A percentile compares a stretch with the other conserved stretches of the same genome.
Conservation (phyloP, 2,329 filamentous ascomycete genomes). For the Tolypocladium endophyticum region DNA sequence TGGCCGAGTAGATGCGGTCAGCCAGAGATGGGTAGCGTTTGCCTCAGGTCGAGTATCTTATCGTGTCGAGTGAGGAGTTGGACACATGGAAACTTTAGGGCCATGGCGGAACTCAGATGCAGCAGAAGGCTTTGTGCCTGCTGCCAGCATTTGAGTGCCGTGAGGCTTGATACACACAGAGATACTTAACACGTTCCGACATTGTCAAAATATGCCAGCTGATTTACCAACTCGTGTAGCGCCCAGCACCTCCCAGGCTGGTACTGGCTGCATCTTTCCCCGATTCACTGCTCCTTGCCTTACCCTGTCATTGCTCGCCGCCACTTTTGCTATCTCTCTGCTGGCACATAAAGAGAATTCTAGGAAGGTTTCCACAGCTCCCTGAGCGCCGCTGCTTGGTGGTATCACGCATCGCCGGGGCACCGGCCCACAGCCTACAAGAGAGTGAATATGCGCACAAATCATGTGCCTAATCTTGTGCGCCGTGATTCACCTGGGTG, state of each 20-base stretch:
- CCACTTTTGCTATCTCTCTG: not conserved
- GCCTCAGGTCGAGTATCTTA: not conserved
- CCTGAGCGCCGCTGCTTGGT: not conserved
- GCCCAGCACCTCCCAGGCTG: not conserved
- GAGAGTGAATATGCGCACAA: not conserved
- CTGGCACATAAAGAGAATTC: not conserved
- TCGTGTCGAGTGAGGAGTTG: not conserved
- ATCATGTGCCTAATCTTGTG: not conserved
- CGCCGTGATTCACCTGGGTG: not conserved
- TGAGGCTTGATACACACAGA: constrained; percentile 6
- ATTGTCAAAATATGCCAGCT: constrained; percentile 1
- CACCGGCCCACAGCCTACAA: not conserved
- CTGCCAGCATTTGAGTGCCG: not conserved
- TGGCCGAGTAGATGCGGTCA: not conserved
- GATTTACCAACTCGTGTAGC: not conserved
- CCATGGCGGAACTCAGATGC: not conserved
- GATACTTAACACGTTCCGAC: constrained; percentile 5
- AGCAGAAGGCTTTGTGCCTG: not conserved
- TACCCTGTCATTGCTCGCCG: no score
- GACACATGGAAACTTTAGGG: not conserved
- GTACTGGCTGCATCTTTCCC: not conserved
- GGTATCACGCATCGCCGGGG: not conserved
- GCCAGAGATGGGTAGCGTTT: not conserved
- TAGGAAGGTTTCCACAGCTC: not conserved
- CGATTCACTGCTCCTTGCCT: not conserved